Evolutionary conservation across 345 rosid species (phyloP).

Genomic region (Balakata baccata): DNA sequence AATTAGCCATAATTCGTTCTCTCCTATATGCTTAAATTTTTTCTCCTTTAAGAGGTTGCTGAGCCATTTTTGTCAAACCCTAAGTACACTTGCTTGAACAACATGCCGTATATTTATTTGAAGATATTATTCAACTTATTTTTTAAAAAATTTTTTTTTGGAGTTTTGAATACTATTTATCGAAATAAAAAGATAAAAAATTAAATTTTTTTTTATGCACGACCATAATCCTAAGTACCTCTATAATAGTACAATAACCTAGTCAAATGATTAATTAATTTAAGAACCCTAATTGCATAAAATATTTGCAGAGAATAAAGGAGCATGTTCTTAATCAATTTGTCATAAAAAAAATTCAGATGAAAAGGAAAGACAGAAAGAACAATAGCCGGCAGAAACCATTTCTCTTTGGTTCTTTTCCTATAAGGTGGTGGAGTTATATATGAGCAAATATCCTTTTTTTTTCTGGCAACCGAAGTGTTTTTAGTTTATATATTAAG

Average conservation of each 20-base stretch:
- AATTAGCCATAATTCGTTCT: background rate
- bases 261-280: background rate
- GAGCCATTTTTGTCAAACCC: background rate
- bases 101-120: background rate
- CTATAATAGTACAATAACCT: too few relatives aligned
- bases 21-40: background rate
- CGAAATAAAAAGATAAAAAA: too few relatives aligned
- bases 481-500: too few relatives aligned
- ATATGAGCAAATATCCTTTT: background rate
- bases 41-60: background rate
- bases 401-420: slow-evolving; percentile 15
- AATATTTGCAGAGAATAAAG: background rate
- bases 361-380: slow-evolving; percentile 19
- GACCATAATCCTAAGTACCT: too few relatives aligned
- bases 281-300: background rate
- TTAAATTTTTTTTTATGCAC: too few relatives aligned
- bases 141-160: too few relatives aligned
- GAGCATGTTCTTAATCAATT: background rate
- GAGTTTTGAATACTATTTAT: too few relatives aligned
- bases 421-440: background rate
- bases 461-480: too few relatives aligned
- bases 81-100: background rate
- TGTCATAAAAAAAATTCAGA: slow-evolving; percentile 13
- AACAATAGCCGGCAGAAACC: slow-evolving; percentile 16
- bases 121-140: too few relatives aligned